Evolutionary conservation across 495 filamentous ascomycete species (phyloP), one percentile per base, ranked within the genome.

Genomic region (Lepraria neglecta): DNA sequence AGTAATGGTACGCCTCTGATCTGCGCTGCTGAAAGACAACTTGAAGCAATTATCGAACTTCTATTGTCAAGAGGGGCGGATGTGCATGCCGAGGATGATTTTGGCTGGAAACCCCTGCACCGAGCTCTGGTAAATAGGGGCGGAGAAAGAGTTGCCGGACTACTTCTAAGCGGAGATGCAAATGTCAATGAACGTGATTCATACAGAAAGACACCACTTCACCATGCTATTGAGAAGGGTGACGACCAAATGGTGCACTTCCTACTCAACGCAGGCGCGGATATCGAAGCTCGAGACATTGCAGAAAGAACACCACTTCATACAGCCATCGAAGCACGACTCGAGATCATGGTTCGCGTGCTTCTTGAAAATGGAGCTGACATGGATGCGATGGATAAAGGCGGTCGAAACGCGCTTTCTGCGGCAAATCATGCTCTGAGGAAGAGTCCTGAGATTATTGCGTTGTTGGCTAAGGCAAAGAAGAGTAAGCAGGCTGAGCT

Each of bases 71-170:
- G 43, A 11, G 62, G 62, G 43, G 66, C 67, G 7, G 44, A 67
- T 28, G 53, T 63, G 6, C 33, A 67, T 28, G 56, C 62, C 21
- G 42, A 28, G 7, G 67, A 67, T 35, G 40, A 61, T 0, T 67
- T 68, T 43, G 65, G 67, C 30, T 69, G 65, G 67, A 43, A 45
- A 12, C 59, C 66, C n/a, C 35, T 68, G 3, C 66, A 68, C 52
- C 61, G 59, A 40, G 56, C 47, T 12, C 43, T 61, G 4, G 55
- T 63, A 6, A 64, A 62, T 1, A 38, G 17, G 4, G 46, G 35
- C 0, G 61, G 61, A 10, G 46, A 56, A 9, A n/a, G 38, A 14
- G 47, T 59, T 24, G 56, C 60, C 0, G 33, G 54, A 4, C 33
- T 61, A 6, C 60, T 68, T 28, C 51, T 65, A 27, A 55, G n/a